Percentiles rank a stretch among this genome's conserved stretches.
These are phyloP conservation scores for Chytridium lagenaria DNA, from an alignment of 371 early-diverging fungal genomes.

Conservation along the genomic window DNA sequence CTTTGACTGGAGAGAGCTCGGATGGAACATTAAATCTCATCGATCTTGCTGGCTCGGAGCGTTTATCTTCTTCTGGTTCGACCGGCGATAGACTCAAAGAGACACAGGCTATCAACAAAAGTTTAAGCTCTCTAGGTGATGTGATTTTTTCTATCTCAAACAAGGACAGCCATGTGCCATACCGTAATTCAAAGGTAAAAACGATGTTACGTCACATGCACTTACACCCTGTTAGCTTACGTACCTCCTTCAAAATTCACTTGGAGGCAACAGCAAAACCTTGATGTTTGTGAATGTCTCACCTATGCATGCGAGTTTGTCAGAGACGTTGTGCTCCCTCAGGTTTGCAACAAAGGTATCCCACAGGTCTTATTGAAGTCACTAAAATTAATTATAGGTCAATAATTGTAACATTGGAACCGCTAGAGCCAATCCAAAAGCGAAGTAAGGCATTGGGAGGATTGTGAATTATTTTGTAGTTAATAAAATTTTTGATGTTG, in stretches of 20 bases:
- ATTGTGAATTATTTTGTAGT: too few species aligned
- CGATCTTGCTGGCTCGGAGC: slow-evolving; percentile 98
- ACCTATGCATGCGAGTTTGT: slow-evolving; percentile 72
- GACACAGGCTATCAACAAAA: slow-evolving; percentile 97
- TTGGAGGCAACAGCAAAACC: slow-evolving; percentile 94
- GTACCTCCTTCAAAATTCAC: slow-evolving; percentile 87
- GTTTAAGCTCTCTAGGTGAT: slow-evolving; percentile 90
- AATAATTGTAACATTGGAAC: slow-evolving; percentile 55
- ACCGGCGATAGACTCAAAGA: slow-evolving; percentile 93
- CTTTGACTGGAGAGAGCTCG: slow-evolving; percentile 51
- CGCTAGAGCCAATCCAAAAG: slow-evolving; percentile 33
- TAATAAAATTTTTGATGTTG: too few species aligned
- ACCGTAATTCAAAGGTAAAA: slow-evolving; percentile 89
- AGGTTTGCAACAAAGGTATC: slow-evolving; percentile 94
- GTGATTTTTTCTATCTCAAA: slow-evolving; percentile 92
- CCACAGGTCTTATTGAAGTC: too few species aligned
- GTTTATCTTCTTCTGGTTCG: slow-evolving; percentile 85
- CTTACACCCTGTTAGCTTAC: slow-evolving; percentile 64
- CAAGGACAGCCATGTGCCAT: slow-evolving; percentile 90
- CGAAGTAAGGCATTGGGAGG: too few species aligned
- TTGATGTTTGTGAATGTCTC: slow-evolving; percentile 99
- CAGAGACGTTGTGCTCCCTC: slow-evolving; percentile 92
- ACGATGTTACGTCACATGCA: slow-evolving; percentile 4
- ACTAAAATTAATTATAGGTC: too few species aligned
- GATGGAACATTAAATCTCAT: slow-evolving; percentile 79